A percentile compares a stretch with the other conserved stretches of the same genome.
Conservation (phyloP, 208 protist species). For the Leishmania braziliensis region DNA sequence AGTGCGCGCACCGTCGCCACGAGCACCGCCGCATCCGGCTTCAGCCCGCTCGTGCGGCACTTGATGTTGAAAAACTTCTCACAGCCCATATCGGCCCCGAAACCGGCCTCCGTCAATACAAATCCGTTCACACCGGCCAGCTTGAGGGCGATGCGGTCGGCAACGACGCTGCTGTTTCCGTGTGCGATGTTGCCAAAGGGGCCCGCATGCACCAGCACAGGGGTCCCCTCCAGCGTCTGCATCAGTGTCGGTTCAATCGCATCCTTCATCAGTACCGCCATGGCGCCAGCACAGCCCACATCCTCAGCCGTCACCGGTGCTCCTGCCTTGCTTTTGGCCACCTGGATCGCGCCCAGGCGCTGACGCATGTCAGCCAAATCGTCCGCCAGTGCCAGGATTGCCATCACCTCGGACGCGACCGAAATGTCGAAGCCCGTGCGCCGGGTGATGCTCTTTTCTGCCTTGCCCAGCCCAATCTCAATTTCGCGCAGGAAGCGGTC, state of each 20-base stretch:
- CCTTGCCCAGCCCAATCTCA: slow-evolving; percentile 89
- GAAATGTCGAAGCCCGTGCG: slow-evolving; percentile 96
- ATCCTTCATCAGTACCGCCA: slow-evolving; percentile 97
- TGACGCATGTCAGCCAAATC: slow-evolving; percentile 95
- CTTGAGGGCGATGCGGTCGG: slow-evolving; percentile 95
- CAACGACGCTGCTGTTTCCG: slow-evolving; percentile 97
- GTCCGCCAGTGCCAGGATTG: slow-evolving; percentile 95
- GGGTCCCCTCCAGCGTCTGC: slow-evolving; percentile 97
- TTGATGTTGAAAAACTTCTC: slow-evolving; percentile 99
- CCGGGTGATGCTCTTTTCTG: slow-evolving; percentile 90
- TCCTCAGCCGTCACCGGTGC: slow-evolving; percentile 91
- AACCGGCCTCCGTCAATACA: slow-evolving; percentile 97
- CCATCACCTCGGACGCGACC: slow-evolving; percentile 98
- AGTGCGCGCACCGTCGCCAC: slow-evolving; percentile 96
- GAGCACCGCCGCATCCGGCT: slow-evolving; percentile 95
- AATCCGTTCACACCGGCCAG: slow-evolving; percentile 95
- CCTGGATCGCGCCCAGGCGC: slow-evolving; percentile 82
- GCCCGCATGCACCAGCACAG: slow-evolving; percentile 97
- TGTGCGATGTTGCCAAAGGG: slow-evolving; percentile 99
- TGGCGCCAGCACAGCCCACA: slow-evolving; percentile 91
- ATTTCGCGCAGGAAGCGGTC: slow-evolving; percentile 97
- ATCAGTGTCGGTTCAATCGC: slow-evolving; percentile 96
- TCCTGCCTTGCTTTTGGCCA: slow-evolving; percentile 77
- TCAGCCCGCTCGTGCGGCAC: slow-evolving; percentile 93
- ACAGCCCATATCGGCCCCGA: slow-evolving; percentile 94